A percentile compares a stretch with the other conserved stretches of the same genome.
Evolutionary conservation across 805 yeast species (phyloP).

Genomic region (Blastobotrys americana): DNA sequence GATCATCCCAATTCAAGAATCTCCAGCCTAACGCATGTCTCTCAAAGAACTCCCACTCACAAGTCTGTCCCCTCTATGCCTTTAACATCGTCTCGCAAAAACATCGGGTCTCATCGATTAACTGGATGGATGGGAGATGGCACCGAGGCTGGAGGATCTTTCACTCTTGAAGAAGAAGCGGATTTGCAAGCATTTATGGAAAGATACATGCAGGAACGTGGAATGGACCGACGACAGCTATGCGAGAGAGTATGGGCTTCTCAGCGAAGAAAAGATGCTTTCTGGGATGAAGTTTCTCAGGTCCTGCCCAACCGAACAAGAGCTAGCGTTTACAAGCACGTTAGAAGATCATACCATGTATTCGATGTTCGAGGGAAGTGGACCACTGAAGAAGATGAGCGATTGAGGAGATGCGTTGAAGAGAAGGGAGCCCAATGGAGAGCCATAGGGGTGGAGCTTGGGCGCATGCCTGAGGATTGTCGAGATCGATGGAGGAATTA

Average conservation of each 20-base stretch:
- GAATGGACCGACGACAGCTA: slow-evolving; percentile 56
- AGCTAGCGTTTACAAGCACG: slow-evolving; percentile 88
- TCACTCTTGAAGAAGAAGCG: slow-evolving; percentile 56
- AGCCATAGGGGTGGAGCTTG: slow-evolving; percentile 66
- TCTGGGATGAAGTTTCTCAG: slow-evolving; percentile 77
- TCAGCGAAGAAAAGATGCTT: slow-evolving; percentile 76
- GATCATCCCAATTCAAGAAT: neutral
- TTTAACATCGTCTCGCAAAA: slow-evolving; percentile 5
- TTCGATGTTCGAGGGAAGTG: slow-evolving; percentile 86
- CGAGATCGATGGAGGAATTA: slow-evolving; percentile 95
- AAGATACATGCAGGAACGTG: slow-evolving; percentile 59
- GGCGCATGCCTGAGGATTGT: slow-evolving; percentile 97
- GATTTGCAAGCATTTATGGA: slow-evolving; percentile 68
- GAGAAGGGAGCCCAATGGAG: slow-evolving; percentile 84
- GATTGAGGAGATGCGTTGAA: slow-evolving; percentile 53
- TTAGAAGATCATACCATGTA: slow-evolving; percentile 79
- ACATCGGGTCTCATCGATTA: slow-evolving; percentile 2
- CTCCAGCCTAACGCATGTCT: neutral
- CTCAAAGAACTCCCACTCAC: slow-evolving; percentile 1
- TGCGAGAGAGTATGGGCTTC: slow-evolving; percentile 84
- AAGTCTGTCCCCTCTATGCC: slow-evolving; percentile 4
- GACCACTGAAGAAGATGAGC: slow-evolving; percentile 74
- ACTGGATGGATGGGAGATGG: slow-evolving; percentile 25
- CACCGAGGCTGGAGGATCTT: slow-evolving; percentile 33
- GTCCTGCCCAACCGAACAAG: slow-evolving; percentile 81